Evolutionary conservation across 257 asterid species (phyloP).

Genomic region (Salvia hispanica): DNA sequence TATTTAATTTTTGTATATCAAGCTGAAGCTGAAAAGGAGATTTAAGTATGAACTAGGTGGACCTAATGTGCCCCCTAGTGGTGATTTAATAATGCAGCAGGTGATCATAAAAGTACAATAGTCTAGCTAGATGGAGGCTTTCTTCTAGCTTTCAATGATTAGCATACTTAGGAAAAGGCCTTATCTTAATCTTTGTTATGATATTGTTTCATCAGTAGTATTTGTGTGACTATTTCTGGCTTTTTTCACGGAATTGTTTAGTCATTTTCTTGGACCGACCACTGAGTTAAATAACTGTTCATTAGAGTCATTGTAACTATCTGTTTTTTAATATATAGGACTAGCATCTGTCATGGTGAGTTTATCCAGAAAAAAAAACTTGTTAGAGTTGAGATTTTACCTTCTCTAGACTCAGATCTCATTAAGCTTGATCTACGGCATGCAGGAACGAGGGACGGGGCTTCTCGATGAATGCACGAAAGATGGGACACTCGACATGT

Average conservation of each 20-base stretch:
- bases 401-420: constrained; percentile 5
- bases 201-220: constrained; percentile 28
- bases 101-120: constrained; percentile 40
- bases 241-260: constrained; percentile 27
- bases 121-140: constrained; percentile 33
- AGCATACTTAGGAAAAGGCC: constrained; percentile 38
- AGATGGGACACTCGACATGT: constrained; percentile 61
- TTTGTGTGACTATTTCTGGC: constrained; percentile 23
- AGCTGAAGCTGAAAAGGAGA: not conserved
- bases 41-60: constrained; percentile 33
- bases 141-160: constrained; percentile 49
- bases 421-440: constrained; percentile 22
- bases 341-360: constrained; percentile 40
- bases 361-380: constrained; percentile 14
- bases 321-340: constrained; percentile 30
- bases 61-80: constrained; percentile 45
- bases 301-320: constrained; percentile 31
- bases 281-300: constrained; percentile 46
- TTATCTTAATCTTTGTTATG: constrained; percentile 34
- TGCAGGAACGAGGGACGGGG: constrained; percentile 61
- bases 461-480: constrained; percentile 48
- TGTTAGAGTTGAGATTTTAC: constrained; percentile 11
- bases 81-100: constrained; percentile 40
- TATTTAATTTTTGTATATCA: not conserved
- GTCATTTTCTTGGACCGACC: constrained; percentile 18